Base-by-base conservation (phyloP, 2,329 filamentous ascomycete genomes). In the Graphilbum ipis-grandicollis region DNA sequence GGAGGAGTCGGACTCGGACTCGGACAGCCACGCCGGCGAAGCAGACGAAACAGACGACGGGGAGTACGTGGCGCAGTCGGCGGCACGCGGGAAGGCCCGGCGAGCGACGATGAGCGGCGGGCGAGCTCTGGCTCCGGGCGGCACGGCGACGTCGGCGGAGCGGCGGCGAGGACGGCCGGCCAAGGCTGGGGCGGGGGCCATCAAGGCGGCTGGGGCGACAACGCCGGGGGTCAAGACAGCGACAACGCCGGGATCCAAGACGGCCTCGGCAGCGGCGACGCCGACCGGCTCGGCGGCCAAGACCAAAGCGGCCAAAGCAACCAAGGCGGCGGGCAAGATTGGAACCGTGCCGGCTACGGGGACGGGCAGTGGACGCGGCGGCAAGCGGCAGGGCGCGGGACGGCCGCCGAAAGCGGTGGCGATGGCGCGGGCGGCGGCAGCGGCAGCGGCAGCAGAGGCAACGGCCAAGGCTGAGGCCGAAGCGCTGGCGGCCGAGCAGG, bases 1-100 rank as follows among this genome's bases (percentile, higher is more conserved):
- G 14, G 41, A 41, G 14, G 43, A 46, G 26, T 38, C 36, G 14
- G 39, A 41, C 13, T 39, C 37, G 33, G 26, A 10, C 18, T 17
- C 23, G 17, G 31, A 34, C 31, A 29, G 14, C 9, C 13, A n/a
- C 4, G 29, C 23, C 28, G 28, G 12, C 28, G 35, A 23, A 29
- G 29, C 13, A 18, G n/a, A 17, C 28, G 28, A 26, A 14, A 22
- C 17, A 17, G 33, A 37, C 22, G 31, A 41, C 34, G 31, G 19
- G 18, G 31, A 36, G 22, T 12, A 21, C 36, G 19, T 23, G 23
- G 30, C 31, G 13, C 10, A 30, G 9, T 14, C 4, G 14, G n/a
- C 9, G 5, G 15, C 26, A 17, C 13, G 17, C 13, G 17, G 5
- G 33, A 14, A 18, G 19, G 17, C 3, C 18, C 12, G 2, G 1